Conservation (phyloP, 1,284 basidiomycete genomes). For the Trametes polyzona region DNA sequence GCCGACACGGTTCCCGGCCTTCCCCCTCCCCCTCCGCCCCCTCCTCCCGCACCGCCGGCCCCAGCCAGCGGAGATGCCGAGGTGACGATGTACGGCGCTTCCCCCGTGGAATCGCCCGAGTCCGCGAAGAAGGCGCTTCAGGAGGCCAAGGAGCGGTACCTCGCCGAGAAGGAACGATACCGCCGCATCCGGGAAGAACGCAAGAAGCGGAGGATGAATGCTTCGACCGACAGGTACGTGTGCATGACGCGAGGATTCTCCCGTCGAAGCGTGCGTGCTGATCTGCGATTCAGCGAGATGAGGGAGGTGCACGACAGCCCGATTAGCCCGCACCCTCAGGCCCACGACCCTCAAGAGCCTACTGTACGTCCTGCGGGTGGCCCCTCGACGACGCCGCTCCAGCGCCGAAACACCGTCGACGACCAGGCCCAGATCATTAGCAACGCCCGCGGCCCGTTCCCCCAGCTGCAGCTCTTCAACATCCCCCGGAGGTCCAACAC, state of each 20-base stretch:
- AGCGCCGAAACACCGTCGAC: conserved; percentile 5
- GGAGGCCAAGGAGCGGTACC: conserved; percentile 68
- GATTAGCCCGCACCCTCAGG: no score
- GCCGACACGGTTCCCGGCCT: conserved; percentile 16
- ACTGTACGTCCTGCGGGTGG: conserved; percentile 10
- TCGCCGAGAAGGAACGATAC: conserved; percentile 69
- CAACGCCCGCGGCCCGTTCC: conserved; percentile 60
- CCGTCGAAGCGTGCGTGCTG: conserved; percentile 15
- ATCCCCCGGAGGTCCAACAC: conserved; percentile 39
- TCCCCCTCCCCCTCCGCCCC: conserved; percentile 2
- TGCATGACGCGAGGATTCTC: conserved; percentile 3
- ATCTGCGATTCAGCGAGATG: conserved; percentile 18
- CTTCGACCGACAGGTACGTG: conserved; percentile 39
- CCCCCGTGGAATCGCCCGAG: conserved; percentile 34
- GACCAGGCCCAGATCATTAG: conserved; percentile 50
- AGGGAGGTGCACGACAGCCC: conserved; percentile 21
- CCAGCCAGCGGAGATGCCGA: conserved; percentile 16
- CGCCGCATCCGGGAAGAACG: conserved; percentile 58
- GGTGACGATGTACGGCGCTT: conserved; percentile 31
- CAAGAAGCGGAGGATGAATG: conserved; percentile 39
- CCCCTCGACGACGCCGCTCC: not conserved
- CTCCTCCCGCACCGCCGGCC: not conserved
- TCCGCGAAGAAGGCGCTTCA: conserved; percentile 64
- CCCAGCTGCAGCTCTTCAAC: conserved; percentile 62
- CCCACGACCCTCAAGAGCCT: conserved; percentile 4